Conservation (phyloP, 257 asterid genomes). For the Salvia splendens region DNA sequence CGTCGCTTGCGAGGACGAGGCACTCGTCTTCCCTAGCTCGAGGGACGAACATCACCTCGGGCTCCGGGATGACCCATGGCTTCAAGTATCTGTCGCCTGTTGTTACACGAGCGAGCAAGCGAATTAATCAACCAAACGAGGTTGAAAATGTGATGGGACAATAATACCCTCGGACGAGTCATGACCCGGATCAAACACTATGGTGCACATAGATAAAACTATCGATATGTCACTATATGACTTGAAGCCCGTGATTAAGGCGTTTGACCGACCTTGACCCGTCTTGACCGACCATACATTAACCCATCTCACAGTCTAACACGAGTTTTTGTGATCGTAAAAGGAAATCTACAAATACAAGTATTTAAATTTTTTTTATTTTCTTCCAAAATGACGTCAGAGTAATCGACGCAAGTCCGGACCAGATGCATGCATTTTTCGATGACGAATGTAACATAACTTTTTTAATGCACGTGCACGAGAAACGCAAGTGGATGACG, state of each 20-base stretch:
- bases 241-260: too few species aligned
- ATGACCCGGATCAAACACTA: too few species aligned
- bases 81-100: constrained; percentile 85
- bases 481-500: constrained; percentile 8
- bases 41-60: constrained; percentile 71
- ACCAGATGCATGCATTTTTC: background rate
- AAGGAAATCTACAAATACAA: background rate
- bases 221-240: too few species aligned
- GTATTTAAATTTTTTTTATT: background rate
- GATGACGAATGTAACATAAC: background rate
- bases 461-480: constrained; percentile 18
- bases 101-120: background rate
- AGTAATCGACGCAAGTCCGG: background rate
- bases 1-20: constrained; percentile 81
- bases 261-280: too few species aligned
- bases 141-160: background rate
- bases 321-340: background rate
- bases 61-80: constrained; percentile 86
- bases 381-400: background rate
- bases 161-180: too few species aligned
- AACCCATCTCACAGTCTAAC: too few species aligned
- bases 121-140: background rate
- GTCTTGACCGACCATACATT: too few species aligned
- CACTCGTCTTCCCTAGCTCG: constrained; percentile 84
- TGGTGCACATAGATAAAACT: too few species aligned